Conservation (phyloP, 169 alveolate genomes). For the Neospora caninum region DNA sequence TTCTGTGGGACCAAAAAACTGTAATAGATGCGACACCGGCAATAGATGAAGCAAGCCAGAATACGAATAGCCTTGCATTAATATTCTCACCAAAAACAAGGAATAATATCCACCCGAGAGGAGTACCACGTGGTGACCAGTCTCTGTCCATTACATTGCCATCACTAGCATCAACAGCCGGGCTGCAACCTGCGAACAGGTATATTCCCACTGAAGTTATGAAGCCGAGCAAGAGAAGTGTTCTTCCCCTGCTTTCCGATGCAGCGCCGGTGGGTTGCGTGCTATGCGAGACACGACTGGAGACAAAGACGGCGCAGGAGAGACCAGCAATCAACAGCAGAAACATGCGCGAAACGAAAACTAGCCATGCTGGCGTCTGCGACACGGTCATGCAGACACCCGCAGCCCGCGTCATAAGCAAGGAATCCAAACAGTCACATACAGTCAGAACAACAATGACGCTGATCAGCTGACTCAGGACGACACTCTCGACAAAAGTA, state of each 20-base stretch:
- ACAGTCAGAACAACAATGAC: neutral
- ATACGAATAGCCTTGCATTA: neutral
- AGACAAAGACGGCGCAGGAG: neutral
- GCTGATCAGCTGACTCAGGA: slow-evolving; percentile 10
- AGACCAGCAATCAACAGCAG: neutral
- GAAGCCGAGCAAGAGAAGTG: neutral
- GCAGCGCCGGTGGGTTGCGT: neutral
- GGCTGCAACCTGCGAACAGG: neutral
- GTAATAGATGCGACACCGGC: neutral
- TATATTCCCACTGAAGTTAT: neutral
- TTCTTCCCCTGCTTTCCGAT: neutral
- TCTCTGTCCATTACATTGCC: neutral
- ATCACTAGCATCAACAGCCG: neutral
- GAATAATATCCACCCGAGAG: neutral
- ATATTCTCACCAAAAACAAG: neutral
- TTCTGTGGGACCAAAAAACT: neutral
- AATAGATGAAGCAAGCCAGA: neutral
- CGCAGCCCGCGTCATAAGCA: neutral
- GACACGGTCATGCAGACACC: neutral
- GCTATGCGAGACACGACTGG: neutral
- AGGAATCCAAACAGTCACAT: neutral
- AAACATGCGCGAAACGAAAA: neutral
- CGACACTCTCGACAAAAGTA: neutral
- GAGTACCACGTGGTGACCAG: neutral
- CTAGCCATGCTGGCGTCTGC: neutral